These are phyloP conservation scores for Dichotomopilus funicola DNA, from an alignment of 2,329 filamentous ascomycete species.

Conservation along the genomic window DNA sequence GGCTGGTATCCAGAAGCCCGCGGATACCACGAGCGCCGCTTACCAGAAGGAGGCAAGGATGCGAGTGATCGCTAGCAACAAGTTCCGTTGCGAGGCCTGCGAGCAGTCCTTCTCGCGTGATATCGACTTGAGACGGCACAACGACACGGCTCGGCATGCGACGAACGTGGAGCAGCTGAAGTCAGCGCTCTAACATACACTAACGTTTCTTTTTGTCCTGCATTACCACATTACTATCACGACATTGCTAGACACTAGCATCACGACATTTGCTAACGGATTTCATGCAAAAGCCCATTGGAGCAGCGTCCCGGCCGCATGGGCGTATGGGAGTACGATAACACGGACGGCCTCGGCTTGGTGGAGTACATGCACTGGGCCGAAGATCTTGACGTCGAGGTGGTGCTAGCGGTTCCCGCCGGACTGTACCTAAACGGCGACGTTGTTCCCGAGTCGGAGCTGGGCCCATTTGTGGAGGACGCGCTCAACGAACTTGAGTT, in stretches of 20 bases:
- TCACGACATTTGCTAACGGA: too few relatives aligned
- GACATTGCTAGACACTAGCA: too few relatives aligned
- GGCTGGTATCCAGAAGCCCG: background rate
- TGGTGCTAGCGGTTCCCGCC: constrained; percentile 51
- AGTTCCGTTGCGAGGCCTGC: background rate
- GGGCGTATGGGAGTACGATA: constrained; percentile 53
- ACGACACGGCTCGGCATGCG: background rate
- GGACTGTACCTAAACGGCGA: constrained; percentile 51
- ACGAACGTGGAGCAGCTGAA: background rate
- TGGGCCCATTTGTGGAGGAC: constrained; percentile 51
- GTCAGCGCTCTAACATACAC: background rate
- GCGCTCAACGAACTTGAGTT: constrained; percentile 60
- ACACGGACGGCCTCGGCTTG: constrained; percentile 56
- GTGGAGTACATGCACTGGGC: constrained; percentile 57
- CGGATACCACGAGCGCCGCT: background rate
- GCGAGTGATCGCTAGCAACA: background rate
- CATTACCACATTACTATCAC: too few relatives aligned
- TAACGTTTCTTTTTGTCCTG: too few relatives aligned
- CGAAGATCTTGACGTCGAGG: constrained; percentile 52
- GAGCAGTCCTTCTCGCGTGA: background rate
- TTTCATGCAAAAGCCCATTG: constrained; percentile 34
- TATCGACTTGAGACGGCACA: background rate
- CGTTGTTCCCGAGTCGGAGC: constrained; percentile 43
- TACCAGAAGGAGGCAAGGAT: background rate
- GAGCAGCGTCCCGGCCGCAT: constrained; percentile 48